Evolutionary conservation across 495 filamentous ascomycete genomes (phyloP).

Genomic region (Lasiosphaeris hirsuta): DNA sequence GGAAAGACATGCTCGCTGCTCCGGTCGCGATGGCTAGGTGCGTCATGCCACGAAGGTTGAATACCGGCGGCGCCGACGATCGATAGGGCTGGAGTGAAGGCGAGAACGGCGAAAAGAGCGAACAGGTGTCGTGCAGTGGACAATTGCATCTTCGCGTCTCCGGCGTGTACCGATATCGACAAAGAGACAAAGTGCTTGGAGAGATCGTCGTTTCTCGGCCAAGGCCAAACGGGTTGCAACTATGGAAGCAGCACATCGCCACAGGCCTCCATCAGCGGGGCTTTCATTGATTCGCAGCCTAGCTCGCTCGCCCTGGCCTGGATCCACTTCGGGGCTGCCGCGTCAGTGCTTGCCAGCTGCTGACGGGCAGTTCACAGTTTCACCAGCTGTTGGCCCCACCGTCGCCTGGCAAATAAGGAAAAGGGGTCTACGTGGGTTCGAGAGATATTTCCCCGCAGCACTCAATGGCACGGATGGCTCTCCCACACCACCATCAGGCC

Average conservation of each 20-base stretch:
- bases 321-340: too few relatives aligned
- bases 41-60: conserved; percentile 13
- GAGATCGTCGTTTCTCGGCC: background rate
- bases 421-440: too few relatives aligned
- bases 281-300: background rate
- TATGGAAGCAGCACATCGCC: background rate
- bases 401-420: too few relatives aligned
- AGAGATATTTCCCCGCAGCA: too few relatives aligned
- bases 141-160: conserved; percentile 29
- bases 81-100: conserved; percentile 25
- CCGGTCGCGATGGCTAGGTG: background rate
- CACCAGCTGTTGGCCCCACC: background rate
- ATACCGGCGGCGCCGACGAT: conserved; percentile 20
- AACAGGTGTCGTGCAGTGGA: conserved; percentile 3
- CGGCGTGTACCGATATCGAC: background rate
- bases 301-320: background rate
- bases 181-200: background rate
- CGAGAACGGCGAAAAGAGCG: conserved; percentile 17
- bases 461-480: too few relatives aligned
- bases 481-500: too few relatives aligned
- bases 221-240: too few relatives aligned
- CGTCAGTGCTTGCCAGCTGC: too few relatives aligned
- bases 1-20: conserved; percentile 28
- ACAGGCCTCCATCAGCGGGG: conserved; percentile 3
- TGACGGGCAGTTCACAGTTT: background rate